Conservation (phyloP, 2,329 filamentous ascomycete genomes). For the Byssoonygena ceratinophila region DNA sequence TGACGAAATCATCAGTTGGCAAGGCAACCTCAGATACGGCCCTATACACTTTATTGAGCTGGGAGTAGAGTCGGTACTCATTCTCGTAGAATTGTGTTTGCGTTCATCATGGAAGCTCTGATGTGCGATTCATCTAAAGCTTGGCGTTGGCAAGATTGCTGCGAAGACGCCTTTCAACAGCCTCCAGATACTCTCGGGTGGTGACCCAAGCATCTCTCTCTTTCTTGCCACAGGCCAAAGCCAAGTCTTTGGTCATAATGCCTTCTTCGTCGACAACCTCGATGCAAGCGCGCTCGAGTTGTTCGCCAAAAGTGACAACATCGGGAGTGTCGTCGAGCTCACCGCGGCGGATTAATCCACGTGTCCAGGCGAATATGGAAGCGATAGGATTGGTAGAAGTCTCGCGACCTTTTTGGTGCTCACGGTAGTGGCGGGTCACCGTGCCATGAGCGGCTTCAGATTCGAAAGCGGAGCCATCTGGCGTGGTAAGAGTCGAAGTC, state of each 20-base stretch:
- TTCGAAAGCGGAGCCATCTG: constrained; percentile 93
- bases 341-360: constrained; percentile 84
- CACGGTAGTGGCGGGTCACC: constrained; percentile 95
- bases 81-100: neutral
- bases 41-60: neutral
- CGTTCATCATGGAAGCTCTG: neutral
- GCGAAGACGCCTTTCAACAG: constrained; percentile 85
- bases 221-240: constrained; percentile 85
- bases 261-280: constrained; percentile 89
- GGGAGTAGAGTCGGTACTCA: neutral
- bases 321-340: constrained; percentile 89
- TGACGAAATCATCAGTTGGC: neutral
- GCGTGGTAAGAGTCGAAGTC: constrained; percentile 95
- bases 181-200: constrained; percentile 80
- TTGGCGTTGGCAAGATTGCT: constrained; percentile 44
- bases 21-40: neutral
- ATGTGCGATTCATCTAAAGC: constrained; percentile 2
- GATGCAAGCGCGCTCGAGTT: constrained; percentile 82
- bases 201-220: constrained; percentile 78
- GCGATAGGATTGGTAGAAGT: constrained; percentile 98
- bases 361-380: constrained; percentile 98
- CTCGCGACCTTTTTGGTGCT: constrained; percentile 95
- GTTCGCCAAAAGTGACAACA: constrained; percentile 80
- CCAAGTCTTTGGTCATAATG: constrained; percentile 98
- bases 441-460: constrained; percentile 97